A percentile compares a stretch with the other conserved stretches of the same genome.
Evolutionary conservation across 169 alveolate genomes (phyloP).

Genomic region (Plasmodium vivax): DNA sequence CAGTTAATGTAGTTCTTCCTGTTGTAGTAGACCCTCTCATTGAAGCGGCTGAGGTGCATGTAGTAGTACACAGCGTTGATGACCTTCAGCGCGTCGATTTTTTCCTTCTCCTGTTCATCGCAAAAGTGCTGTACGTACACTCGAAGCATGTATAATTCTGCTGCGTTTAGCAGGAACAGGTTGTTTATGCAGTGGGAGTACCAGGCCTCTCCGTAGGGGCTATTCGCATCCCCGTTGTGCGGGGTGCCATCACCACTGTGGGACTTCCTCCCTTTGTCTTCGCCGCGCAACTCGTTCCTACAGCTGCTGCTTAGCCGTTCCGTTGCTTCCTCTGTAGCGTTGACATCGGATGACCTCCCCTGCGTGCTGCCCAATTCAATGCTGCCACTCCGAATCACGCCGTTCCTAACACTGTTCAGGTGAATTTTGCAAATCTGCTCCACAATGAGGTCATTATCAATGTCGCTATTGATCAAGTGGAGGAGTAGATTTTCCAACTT

Average conservation of each 20-base stretch:
- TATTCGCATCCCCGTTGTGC: not conserved
- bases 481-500: slow-evolving; percentile 33
- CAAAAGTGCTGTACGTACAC: slow-evolving; percentile 62
- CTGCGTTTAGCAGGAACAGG: slow-evolving; percentile 49
- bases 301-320: not conserved
- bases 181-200: slow-evolving; percentile 32
- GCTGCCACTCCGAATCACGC: not conserved
- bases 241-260: not conserved
- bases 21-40: slow-evolving; percentile 44
- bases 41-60: slow-evolving; percentile 28
- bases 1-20: slow-evolving; percentile 56
- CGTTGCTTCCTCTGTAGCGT: not conserved
- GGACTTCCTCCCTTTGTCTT: not conserved
- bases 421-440: slow-evolving; percentile 67
- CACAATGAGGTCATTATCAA: slow-evolving; percentile 50
- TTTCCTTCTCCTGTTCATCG: slow-evolving; percentile 69
- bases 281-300: not conserved
- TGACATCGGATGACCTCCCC: not conserved
- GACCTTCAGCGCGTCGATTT: slow-evolving; percentile 66
- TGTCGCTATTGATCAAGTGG: slow-evolving; percentile 42
- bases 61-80: slow-evolving; percentile 44
- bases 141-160: slow-evolving; percentile 42
- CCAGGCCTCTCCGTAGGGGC: slow-evolving; percentile 46
- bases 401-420: slow-evolving; percentile 26
- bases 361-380: not conserved